Evolutionary conservation across 345 rosid species (phyloP), one percentile per base, ranked within the genome.

Genomic region (Isatis tinctoria): DNA sequence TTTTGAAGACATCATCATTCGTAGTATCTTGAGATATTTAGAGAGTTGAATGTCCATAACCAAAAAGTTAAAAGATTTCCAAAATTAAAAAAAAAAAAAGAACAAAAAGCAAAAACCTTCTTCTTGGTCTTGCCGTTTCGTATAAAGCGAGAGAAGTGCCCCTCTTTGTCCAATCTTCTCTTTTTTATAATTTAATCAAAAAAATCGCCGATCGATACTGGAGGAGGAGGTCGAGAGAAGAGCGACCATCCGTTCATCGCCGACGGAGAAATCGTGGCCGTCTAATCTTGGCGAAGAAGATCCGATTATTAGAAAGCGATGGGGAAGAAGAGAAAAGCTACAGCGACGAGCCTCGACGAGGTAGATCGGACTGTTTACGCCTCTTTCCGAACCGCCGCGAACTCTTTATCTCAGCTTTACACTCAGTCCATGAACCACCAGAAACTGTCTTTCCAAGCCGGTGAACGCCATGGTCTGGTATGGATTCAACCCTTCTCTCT

Each of bases 351-450:
- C 82, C 91, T 93, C 5, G 98, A 93, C 70, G 98, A 90, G 87
- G 97, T 90, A 85, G 97, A 93, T 93, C 97, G 97, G 77, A 90
- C 86, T 77, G 87, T 90, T 87, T 87, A 90, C 72, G 86, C 96
- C 16, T 87, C 97, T 1, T 93, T 93, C 73, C 87, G 93, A 71
- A 86, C 89, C 83, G 90, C 90, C n/a, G 97, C 97, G 3, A 93
- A 90, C 66, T 88, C 97, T 3, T 83, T 93, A 37, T 90, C 98
- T 9, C 98, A 90, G 83, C 93, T 92, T 40, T 92, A 92, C 65
- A 84, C 91, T 41, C 94, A 87, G 77, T 83, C 89, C n/a, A 85
- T 87, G 94, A 88, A 85, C 60, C 91, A 88, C 32, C 91, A 88
- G 80, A 87, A 85, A 41, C 76, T 84, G 10, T 88, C 94, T 22